These are phyloP conservation scores for Solanum hybrid DNA, from an alignment of 305 asterid genomes.

Conservation along the genomic window DNA sequence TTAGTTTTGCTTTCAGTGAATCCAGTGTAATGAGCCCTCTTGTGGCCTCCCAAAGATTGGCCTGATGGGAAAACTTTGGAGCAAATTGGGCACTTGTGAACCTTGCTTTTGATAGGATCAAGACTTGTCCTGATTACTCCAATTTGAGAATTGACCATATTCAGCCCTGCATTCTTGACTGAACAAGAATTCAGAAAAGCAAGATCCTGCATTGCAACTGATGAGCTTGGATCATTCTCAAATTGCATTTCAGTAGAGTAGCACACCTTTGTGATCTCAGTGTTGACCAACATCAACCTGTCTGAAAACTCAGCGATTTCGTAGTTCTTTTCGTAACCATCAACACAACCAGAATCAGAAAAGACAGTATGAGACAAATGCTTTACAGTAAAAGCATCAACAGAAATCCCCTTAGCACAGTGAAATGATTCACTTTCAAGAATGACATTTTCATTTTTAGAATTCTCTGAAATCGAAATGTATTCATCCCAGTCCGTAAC, in stretches of 20 bases:
- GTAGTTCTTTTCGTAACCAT: constrained; percentile 11
- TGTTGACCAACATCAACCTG: constrained; percentile 6
- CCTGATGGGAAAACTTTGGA: constrained; percentile 60
- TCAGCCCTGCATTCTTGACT: constrained; percentile 11
- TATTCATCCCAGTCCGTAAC: constrained; percentile 22
- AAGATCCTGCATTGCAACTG: background rate
- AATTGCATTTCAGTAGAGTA: background rate
- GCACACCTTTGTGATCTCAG: background rate
- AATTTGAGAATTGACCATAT: constrained; percentile 5
- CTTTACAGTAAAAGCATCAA: constrained; percentile 4
- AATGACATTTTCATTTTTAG: constrained; percentile 20
- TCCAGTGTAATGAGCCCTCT: constrained; percentile 56
- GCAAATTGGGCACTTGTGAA: constrained; percentile 45
- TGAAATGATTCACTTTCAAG: constrained; percentile 27
- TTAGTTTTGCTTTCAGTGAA: constrained; percentile 18
- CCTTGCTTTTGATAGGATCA: constrained; percentile 29
- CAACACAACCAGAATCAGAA: constrained; percentile 8
- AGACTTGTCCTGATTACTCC: constrained; percentile 2
- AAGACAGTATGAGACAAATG: background rate
- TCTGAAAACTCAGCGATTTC: constrained; percentile 16
- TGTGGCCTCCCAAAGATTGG: constrained; percentile 82
- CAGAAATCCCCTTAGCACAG: constrained; percentile 4
- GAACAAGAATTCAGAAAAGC: constrained; percentile 12
- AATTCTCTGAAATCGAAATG: constrained; percentile 8
- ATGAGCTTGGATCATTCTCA: background rate